These are phyloP conservation scores for Suillus subaureus DNA, from an alignment of 768 basidiomycete genomes.

Conservation along the genomic window DNA sequence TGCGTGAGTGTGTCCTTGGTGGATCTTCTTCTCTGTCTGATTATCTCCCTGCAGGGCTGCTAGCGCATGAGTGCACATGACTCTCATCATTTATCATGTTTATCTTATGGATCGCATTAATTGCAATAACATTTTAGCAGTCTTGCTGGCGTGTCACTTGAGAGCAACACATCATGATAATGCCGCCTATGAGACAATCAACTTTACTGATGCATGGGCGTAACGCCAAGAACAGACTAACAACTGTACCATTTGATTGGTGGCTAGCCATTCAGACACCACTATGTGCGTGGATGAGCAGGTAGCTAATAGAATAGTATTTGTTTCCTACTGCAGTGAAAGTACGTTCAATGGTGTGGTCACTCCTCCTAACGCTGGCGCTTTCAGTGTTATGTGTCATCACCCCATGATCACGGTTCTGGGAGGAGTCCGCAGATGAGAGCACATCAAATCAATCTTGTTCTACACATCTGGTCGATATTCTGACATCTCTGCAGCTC, in stretches of 20 bases:
- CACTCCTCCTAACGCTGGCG: slow-evolving; percentile 14
- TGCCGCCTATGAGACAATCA: background rate
- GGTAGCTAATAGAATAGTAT: background rate
- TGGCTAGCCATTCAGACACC: background rate
- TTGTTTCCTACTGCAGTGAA: background rate
- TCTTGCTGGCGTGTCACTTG: background rate
- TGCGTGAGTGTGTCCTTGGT: slow-evolving; percentile 22
- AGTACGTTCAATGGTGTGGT: slow-evolving; percentile 16
- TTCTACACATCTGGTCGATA: slow-evolving; percentile 57
- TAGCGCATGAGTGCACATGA: background rate
- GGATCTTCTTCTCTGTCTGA: background rate
- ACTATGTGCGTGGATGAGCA: background rate
- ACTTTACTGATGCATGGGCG: background rate
- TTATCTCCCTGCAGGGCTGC: background rate
- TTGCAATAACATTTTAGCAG: background rate
- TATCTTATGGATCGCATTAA: slow-evolving; percentile 8
- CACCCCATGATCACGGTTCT: slow-evolving; percentile 35
- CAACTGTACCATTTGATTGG: background rate
- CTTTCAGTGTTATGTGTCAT: slow-evolving; percentile 38
- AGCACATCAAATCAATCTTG: slow-evolving; percentile 61
- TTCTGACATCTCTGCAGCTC: slow-evolving; percentile 53
- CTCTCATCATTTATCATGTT: background rate
- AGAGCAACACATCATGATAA: background rate
- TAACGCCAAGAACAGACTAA: background rate
- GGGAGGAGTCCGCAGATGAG: slow-evolving; percentile 40